phyloP scores from a whole-genome alignment of 129 eudicot species.

The Solidago caesia region DNA sequence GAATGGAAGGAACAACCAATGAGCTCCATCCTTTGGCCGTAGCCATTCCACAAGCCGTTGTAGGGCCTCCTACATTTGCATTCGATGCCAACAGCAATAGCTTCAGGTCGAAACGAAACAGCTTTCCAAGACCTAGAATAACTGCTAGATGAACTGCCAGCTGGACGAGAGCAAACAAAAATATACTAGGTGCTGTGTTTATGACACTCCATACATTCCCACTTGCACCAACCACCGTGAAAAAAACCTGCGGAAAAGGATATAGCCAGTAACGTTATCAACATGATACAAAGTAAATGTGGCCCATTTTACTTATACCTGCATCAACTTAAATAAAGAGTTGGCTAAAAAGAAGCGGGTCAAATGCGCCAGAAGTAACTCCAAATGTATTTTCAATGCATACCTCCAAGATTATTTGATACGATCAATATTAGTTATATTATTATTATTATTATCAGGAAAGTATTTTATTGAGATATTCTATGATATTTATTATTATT shows the following conservation, averaged over 20 bases:
- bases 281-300: not conserved
- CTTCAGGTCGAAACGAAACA: conserved; percentile 57
- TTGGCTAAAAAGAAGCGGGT: not conserved
- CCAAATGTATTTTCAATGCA: too few species aligned
- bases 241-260: conserved; percentile 49
- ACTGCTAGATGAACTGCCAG: conserved; percentile 70
- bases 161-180: conserved; percentile 67
- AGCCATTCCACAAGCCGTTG: conserved; percentile 95
- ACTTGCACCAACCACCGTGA: conserved; percentile 71
- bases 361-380: not conserved
- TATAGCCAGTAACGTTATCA: not conserved
- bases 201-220: conserved; percentile 75
- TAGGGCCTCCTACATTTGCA: conserved; percentile 88
- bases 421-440: too few species aligned
- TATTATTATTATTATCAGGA: too few species aligned
- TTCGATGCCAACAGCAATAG: conserved; percentile 71
- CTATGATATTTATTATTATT: too few species aligned
- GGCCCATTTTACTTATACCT: not conserved
- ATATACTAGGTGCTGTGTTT: conserved; percentile 76
- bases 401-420: too few species aligned
- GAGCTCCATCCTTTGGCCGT: conserved; percentile 85
- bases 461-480: too few species aligned
- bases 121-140: conserved; percentile 69
- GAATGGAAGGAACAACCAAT: conserved; percentile 68
- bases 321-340: too few species aligned